Evolutionary conservation across 768 basidiomycete species (phyloP).

Genomic region (Tricholoma bakamatsutake): DNA sequence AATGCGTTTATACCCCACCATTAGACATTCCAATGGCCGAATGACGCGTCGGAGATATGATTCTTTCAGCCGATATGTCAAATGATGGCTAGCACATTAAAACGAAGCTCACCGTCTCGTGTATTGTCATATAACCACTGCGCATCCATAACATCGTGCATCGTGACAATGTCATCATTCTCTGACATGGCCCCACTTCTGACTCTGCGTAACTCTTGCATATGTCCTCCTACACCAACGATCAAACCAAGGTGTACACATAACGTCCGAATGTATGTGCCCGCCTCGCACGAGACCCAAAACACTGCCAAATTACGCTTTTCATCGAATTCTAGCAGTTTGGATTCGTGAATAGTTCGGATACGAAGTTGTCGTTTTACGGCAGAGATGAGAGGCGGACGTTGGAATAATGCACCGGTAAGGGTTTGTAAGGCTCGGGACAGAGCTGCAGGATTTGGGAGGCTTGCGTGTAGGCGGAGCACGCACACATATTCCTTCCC

Average conservation of each 20-base stretch:
- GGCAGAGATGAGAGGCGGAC: slow-evolving; percentile 96
- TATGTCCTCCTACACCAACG: slow-evolving; percentile 97
- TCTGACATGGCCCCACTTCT: slow-evolving; percentile 95
- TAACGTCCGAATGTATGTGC: slow-evolving; percentile 92
- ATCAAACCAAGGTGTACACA: slow-evolving; percentile 95
- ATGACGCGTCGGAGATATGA: slow-evolving; percentile 94
- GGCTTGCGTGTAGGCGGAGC: slow-evolving; percentile 80
- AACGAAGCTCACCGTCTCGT: slow-evolving; percentile 67
- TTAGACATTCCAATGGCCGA: slow-evolving; percentile 87
- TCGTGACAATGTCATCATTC: slow-evolving; percentile 97
- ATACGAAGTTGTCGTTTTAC: slow-evolving; percentile 98
- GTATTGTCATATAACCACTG: slow-evolving; percentile 99
- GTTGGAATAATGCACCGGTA: slow-evolving; percentile 97
- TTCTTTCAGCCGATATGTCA: slow-evolving; percentile 44
- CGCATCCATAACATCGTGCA: slow-evolving; percentile 99
- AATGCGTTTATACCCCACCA: slow-evolving; percentile 96
- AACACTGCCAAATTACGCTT: slow-evolving; percentile 95
- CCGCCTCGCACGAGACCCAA: slow-evolving; percentile 98
- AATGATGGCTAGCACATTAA: not conserved
- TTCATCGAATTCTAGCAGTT: slow-evolving; percentile 94
- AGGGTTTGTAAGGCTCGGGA: slow-evolving; percentile 94
- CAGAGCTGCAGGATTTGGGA: slow-evolving; percentile 78
- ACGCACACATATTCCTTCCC: slow-evolving; percentile 99
- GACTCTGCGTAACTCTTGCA: slow-evolving; percentile 96
- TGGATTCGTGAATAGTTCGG: slow-evolving; percentile 95